Percentiles rank a stretch among this genome's conserved stretches.
phyloP scores from a whole-genome alignment of 176 grass and related monocot genomes.

The Phragmites australis region DNA sequence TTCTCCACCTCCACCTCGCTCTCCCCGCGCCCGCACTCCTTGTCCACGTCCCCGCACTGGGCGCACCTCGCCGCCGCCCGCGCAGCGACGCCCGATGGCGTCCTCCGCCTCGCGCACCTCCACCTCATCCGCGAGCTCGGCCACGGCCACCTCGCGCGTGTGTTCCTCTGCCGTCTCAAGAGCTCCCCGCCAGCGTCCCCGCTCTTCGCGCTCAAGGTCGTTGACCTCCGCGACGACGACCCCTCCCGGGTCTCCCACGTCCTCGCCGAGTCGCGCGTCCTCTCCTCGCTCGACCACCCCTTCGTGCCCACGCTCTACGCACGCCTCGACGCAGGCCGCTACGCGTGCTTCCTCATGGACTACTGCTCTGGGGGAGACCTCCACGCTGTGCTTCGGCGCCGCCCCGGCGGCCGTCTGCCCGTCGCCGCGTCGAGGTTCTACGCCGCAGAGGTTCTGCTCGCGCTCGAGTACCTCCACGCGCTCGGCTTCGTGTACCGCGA shows the following conservation, averaged over 20 bases:
- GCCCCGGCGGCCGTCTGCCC: conserved; percentile 61
- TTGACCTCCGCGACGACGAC: conserved; percentile 67
- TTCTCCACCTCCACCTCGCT: conserved; percentile 75
- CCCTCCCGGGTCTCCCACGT: conserved; percentile 59
- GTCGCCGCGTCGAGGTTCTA: conserved; percentile 75
- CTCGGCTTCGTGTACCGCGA: conserved; percentile 93
- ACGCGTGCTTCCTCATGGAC: conserved; percentile 91
- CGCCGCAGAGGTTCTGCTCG: conserved; percentile 77
- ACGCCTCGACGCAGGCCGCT: conserved; percentile 74
- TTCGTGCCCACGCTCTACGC: conserved; percentile 91
- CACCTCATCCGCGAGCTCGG: conserved; percentile 78
- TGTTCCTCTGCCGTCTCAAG: conserved; percentile 86
- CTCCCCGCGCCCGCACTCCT: conserved; percentile 62
- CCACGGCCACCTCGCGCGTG: conserved; percentile 78
- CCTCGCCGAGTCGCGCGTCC: conserved; percentile 67
- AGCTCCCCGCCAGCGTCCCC: conserved; percentile 44
- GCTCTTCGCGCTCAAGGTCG: conserved; percentile 83
- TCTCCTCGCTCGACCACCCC: conserved; percentile 78
- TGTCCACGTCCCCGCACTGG: conserved; percentile 62
- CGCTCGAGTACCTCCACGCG: conserved; percentile 91
- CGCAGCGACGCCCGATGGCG: conserved; percentile 52
- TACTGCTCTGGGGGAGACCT: conserved; percentile 88
- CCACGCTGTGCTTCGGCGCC: conserved; percentile 67
- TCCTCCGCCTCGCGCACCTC: conserved; percentile 76
- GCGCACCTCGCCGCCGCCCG: conserved; percentile 50